phyloP scores from a whole-genome alignment of 1,284 basidiomycete species.

The Microbotryum scabiosae region DNA sequence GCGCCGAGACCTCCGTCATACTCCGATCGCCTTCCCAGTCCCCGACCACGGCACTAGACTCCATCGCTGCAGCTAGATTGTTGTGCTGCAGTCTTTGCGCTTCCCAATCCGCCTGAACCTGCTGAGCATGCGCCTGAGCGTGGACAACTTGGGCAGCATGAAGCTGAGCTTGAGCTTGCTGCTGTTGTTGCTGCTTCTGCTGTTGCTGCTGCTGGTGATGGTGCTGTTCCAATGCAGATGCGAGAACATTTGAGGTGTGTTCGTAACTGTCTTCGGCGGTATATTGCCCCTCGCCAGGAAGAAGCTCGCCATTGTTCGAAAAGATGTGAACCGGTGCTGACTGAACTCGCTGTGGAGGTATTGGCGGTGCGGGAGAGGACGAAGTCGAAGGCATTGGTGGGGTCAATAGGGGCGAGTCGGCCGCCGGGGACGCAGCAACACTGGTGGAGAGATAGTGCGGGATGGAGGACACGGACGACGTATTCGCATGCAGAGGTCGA shows the following conservation, averaged over 20 bases:
- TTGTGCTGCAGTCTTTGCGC: too few species aligned
- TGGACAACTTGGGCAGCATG: background rate
- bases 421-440: slow-evolving; percentile 3
- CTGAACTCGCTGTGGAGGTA: slow-evolving; percentile 18
- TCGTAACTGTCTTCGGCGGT: background rate
- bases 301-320: background rate
- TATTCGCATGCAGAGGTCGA: background rate
- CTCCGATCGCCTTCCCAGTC: too few species aligned
- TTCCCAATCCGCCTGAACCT: too few species aligned
- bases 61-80: too few species aligned
- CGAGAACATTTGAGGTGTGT: slow-evolving; percentile 2
- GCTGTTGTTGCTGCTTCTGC: background rate
- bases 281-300: slow-evolving; percentile 4
- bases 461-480: background rate
- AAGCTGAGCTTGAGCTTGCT: background rate
- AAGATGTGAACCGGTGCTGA: slow-evolving; percentile 24
- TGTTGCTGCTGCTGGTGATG: background rate
- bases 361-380: slow-evolving; percentile 1
- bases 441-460: slow-evolving; percentile 18
- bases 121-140: too few species aligned
- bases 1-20: too few species aligned
- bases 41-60: too few species aligned
- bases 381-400: background rate
- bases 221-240: background rate
- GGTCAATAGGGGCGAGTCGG: background rate